These are phyloP conservation scores for Calonectria crousiana DNA, from an alignment of 2,329 filamentous ascomycete species.

Conservation along the genomic window DNA sequence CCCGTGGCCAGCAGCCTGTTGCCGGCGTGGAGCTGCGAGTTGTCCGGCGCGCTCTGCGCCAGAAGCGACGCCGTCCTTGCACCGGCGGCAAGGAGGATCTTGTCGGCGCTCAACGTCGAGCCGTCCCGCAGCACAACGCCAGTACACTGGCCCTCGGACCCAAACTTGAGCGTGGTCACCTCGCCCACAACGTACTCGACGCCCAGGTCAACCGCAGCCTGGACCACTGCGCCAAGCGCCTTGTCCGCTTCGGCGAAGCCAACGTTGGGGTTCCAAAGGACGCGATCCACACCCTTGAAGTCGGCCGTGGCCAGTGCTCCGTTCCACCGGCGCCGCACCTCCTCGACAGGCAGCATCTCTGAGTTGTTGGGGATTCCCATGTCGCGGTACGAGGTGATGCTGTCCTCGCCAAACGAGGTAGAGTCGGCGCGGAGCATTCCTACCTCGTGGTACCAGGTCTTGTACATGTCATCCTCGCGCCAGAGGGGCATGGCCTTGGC, in stretches of 20 bases:
- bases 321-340: conserved; percentile 67
- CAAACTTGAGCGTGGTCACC: conserved; percentile 60
- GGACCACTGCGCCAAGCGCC: conserved; percentile 66
- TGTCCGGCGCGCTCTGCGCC: conserved; percentile 62
- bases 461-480: conserved; percentile 62
- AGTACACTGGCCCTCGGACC: conserved; percentile 56
- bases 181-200: conserved; percentile 68
- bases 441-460: conserved; percentile 66
- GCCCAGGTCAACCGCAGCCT: conserved; percentile 63
- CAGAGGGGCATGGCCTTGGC: conserved; percentile 55
- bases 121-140: conserved; percentile 65
- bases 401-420: conserved; percentile 57
- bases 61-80: conserved; percentile 68
- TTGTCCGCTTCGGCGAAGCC: conserved; percentile 72
- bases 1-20: conserved; percentile 69
- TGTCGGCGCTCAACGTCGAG: conserved; percentile 60
- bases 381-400: conserved; percentile 54
- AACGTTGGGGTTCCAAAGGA: conserved; percentile 69
- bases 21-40: conserved; percentile 64
- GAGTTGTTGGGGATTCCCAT: conserved; percentile 55
- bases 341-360: conserved; percentile 58
- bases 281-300: conserved; percentile 66
- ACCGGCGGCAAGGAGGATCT: conserved; percentile 67
- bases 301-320: conserved; percentile 69
- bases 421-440: conserved; percentile 63